Evolutionary conservation across 2,329 filamentous ascomycete genomes (phyloP).

Genomic region (Epichloe coenophiala): DNA sequence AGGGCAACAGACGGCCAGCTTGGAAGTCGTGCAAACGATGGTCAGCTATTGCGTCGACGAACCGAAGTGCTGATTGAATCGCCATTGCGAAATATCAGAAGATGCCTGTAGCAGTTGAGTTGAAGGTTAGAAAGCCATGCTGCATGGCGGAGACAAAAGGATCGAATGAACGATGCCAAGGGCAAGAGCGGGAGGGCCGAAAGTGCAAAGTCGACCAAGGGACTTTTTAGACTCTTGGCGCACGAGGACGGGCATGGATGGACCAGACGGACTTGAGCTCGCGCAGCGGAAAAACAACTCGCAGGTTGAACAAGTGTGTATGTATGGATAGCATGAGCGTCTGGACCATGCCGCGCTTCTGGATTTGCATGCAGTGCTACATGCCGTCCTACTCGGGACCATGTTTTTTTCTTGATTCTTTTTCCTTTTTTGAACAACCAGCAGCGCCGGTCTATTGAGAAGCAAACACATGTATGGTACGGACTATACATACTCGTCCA

Average conservation of each 20-base stretch:
- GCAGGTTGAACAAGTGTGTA: too few species aligned
- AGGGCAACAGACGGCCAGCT: slow-evolving; percentile 24
- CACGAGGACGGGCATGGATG: not conserved
- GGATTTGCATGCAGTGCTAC: not conserved
- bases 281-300: not conserved
- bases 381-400: not conserved
- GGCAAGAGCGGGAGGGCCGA: not conserved
- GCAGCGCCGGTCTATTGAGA: not conserved
- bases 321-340: too few species aligned
- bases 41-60: not conserved
- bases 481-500: too few species aligned
- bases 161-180: not conserved
- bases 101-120: not conserved
- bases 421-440: not conserved
- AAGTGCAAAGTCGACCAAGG: not conserved
- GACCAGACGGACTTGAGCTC: not conserved
- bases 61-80: not conserved
- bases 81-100: not conserved
- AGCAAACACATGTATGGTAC: not conserved
- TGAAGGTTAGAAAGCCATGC: not conserved
- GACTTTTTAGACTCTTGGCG: not conserved
- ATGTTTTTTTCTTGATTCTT: too few species aligned
- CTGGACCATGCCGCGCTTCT: not conserved
- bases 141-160: not conserved
- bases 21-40: not conserved